These are phyloP conservation scores for Cetraspora pellucida DNA, from an alignment of 192 early-diverging fungal species.

Conservation along the genomic window DNA sequence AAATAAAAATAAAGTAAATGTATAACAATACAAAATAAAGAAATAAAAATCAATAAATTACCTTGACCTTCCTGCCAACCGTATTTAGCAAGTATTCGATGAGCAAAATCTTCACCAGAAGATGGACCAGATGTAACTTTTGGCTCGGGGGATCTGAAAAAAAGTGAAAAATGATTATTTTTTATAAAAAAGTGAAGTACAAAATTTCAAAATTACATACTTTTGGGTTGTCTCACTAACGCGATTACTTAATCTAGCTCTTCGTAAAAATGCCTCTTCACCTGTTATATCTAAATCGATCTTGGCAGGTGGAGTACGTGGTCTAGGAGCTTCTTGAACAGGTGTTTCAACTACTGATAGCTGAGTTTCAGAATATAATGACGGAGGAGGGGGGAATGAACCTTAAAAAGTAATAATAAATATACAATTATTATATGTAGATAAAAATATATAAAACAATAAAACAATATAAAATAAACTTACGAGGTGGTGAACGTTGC, in stretches of 20 bases:
- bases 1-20: neutral
- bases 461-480: too few species aligned
- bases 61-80: constrained; percentile 52
- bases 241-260: constrained; percentile 52
- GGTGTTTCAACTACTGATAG: neutral
- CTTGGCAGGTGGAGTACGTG: constrained; percentile 16
- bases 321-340: neutral
- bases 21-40: neutral
- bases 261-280: constrained; percentile 70
- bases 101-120: constrained; percentile 36
- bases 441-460: too few species aligned
- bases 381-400: constrained; percentile 42
- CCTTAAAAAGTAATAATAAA: neutral
- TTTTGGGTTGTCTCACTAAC: constrained; percentile 25
- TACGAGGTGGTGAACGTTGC: constrained; percentile 32
- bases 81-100: constrained; percentile 44
- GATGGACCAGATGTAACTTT: neutral
- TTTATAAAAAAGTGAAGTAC: neutral
- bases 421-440: too few species aligned
- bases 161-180: constrained; percentile 15
- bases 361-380: constrained; percentile 31
- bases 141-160: constrained; percentile 18
- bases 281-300: constrained; percentile 58
- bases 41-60: neutral
- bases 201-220: constrained; percentile 4